Evolutionary conservation across 805 yeast genomes (phyloP), one percentile per base, ranked within the genome.

Genomic region (Wickerhamiella musiphila): DNA sequence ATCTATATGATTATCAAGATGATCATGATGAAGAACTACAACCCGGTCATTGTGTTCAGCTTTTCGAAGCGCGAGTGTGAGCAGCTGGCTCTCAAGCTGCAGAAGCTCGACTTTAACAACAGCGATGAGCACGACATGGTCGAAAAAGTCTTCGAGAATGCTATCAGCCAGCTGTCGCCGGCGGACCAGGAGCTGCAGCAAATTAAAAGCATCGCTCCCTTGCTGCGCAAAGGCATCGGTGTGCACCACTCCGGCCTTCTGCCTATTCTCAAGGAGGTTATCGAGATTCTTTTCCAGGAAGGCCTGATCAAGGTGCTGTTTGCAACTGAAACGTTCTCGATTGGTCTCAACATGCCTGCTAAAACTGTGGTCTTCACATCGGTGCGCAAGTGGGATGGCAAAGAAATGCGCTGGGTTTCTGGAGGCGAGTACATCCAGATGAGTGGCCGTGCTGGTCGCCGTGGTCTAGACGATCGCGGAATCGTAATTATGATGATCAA

Each of bases 401-500:
- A 70, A 40, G 93, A 86, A 13, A 83, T 86, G 65, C 73, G 99
- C 58, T 90, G 98, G 98, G 95, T 90, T 20, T 79, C 94, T 35
- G 98, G 98, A 37, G 99, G 99, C 62, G 99, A 90, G 59, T 90
- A 90, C 57, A 90, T 90, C 51, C 99, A 90, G 60, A 90, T 90
- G 99, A 81, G 94, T 28, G 99, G 99, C 43, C 74, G 99, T 57
- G 99, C 99, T 15, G 99, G 99, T 46, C 84, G 98, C 65, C 79
- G 98, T 67, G 99, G 99, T 51, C 68, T 90, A 46, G 99, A 90
- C 66, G 98, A 90, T 54, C 77, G 98, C 54, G 99, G 99, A 60
- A 83, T 90, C 55, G 99, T 90, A 31, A 90, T 90, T 44, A 79
- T 90, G 90, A 90, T 90, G 99, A 83, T 90, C 53, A 96, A 90